phyloP scores from a whole-genome alignment of 108 stramenopile species.

The Pinguiococcus pyrenoidosus region DNA sequence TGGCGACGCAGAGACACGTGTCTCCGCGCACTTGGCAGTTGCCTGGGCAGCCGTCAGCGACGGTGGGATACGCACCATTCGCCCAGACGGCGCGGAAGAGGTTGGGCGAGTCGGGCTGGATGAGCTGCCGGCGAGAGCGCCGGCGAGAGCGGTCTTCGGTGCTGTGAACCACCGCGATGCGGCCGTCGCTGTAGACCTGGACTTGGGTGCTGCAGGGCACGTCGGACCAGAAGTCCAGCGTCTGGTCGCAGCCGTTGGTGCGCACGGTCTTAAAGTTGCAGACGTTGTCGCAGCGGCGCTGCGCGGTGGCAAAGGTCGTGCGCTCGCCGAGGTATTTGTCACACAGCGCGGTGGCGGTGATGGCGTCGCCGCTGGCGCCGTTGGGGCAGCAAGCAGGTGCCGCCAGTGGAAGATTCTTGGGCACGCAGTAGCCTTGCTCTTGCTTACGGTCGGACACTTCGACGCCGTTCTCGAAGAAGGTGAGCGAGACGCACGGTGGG shows the following conservation, averaged over 20 bases:
- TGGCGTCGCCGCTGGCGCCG: background rate
- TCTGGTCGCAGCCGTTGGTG: constrained; percentile 11
- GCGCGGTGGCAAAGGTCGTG: constrained; percentile 7
- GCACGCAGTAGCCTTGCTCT: no score
- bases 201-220: constrained; percentile 35
- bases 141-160: background rate
- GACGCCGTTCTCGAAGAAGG: constrained; percentile 33
- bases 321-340: constrained; percentile 37
- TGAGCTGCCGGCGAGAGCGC: constrained; percentile 13
- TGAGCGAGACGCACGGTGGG: constrained; percentile 38
- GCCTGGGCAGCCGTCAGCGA: no score
- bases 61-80: constrained; percentile 1
- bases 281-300: constrained; percentile 7
- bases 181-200: constrained; percentile 41
- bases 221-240: constrained; percentile 39
- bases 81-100: constrained; percentile 38
- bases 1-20: no score
- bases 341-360: background rate
- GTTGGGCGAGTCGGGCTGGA: constrained; percentile 24
- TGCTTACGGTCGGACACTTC: no score
- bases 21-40: no score
- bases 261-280: constrained; percentile 9
- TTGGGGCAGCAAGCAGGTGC: constrained; percentile 31
- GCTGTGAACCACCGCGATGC: constrained; percentile 45
- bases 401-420: no score